phyloP scores from a whole-genome alignment of 2,329 filamentous ascomycete species.

The Elsinoe perseae region DNA sequence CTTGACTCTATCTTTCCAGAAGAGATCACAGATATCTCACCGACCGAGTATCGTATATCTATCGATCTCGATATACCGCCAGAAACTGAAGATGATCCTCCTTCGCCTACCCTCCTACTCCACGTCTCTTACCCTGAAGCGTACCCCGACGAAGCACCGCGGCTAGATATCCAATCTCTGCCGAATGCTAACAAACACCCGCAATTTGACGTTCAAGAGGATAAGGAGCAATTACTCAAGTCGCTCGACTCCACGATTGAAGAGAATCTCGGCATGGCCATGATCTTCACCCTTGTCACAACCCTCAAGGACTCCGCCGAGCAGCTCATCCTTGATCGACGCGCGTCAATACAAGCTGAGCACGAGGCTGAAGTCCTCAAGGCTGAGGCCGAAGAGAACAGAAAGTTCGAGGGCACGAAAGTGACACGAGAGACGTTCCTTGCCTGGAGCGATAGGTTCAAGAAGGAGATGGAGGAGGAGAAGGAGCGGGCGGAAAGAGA shows the following conservation, averaged over 20 bases:
- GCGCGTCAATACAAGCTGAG: slow-evolving; percentile 51
- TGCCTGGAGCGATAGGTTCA: slow-evolving; percentile 72
- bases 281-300: slow-evolving; percentile 88
- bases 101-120: slow-evolving; percentile 60
- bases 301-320: slow-evolving; percentile 88
- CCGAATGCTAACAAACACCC: slow-evolving; percentile 62
- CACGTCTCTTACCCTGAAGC: slow-evolving; percentile 81
- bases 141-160: slow-evolving; percentile 82
- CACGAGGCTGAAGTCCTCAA: slow-evolving; percentile 49
- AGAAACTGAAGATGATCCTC: slow-evolving; percentile 54
- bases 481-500: slow-evolving; percentile 48
- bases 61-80: slow-evolving; percentile 72
- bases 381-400: slow-evolving; percentile 85
- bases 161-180: slow-evolving; percentile 69
- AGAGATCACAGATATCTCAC: slow-evolving; percentile 94
- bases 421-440: slow-evolving; percentile 83
- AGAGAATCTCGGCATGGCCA: slow-evolving; percentile 93
- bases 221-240: slow-evolving; percentile 66
- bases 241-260: slow-evolving; percentile 67
- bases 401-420: slow-evolving; percentile 85
- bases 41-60: slow-evolving; percentile 78
- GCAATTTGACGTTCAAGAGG: slow-evolving; percentile 70
- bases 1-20: slow-evolving; percentile 98
- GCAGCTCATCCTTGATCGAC: slow-evolving; percentile 66
- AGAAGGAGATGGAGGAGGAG: slow-evolving; percentile 71